These are phyloP conservation scores for Stagonosporopsis rhizophila DNA, from an alignment of 2,329 filamentous ascomycete genomes.

Conservation along the genomic window DNA sequence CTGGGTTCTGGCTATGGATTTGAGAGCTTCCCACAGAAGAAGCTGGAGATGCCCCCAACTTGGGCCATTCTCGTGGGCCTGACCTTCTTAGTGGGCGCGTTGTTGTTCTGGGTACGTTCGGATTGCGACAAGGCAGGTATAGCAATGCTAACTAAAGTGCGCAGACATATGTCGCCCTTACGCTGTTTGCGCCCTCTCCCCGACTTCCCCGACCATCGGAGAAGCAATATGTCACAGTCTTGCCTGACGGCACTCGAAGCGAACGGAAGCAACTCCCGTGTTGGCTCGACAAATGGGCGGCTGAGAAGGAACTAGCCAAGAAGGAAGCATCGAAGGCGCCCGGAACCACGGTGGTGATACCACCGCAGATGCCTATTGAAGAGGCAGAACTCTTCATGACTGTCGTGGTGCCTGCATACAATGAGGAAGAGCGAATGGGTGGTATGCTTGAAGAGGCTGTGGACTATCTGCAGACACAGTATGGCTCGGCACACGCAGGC, in stretches of 20 bases:
- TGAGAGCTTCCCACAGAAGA: constrained; percentile 30
- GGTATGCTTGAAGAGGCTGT: constrained; percentile 92
- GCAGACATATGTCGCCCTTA: constrained; percentile 72
- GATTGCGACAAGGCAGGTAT: neutral
- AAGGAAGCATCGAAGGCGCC: constrained; percentile 36
- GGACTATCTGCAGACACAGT: constrained; percentile 78
- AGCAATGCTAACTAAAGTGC: constrained; percentile 6
- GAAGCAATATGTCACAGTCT: constrained; percentile 82
- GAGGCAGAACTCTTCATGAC: constrained; percentile 84
- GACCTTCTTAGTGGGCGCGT: constrained; percentile 32
- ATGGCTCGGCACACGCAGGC: constrained; percentile 61
- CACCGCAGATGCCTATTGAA: constrained; percentile 66
- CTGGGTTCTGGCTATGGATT: constrained; percentile 38
- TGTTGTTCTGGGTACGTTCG: constrained; percentile 41
- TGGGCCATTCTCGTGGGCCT: constrained; percentile 41
- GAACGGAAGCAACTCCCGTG: constrained; percentile 71
- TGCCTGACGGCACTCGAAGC: constrained; percentile 66
- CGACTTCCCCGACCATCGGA: constrained; percentile 77
- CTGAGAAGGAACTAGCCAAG: constrained; percentile 60
- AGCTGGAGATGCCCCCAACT: constrained; percentile 41
- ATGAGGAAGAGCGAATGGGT: constrained; percentile 83
- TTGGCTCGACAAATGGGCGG: constrained; percentile 81
- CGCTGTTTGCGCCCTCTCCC: constrained; percentile 80
- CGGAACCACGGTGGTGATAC: constrained; percentile 30
- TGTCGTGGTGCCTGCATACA: constrained; percentile 93